These are phyloP conservation scores for Aechmea fasciata DNA, from an alignment of 176 grass and related monocot genomes.

Conservation along the genomic window DNA sequence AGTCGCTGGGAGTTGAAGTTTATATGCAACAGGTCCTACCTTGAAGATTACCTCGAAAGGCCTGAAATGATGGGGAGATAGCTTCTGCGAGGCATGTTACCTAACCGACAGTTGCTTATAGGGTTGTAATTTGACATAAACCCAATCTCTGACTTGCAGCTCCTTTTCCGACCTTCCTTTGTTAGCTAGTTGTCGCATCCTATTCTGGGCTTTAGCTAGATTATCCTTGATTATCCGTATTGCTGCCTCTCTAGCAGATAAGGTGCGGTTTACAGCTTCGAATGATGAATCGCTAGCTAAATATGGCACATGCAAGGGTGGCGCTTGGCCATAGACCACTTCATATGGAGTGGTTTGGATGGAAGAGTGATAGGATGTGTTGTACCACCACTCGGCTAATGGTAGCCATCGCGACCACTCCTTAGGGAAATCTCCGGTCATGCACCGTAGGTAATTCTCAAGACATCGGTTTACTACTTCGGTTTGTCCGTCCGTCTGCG, in stretches of 20 bases:
- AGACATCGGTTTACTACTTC: slow-evolving; percentile 10
- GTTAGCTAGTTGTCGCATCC: neutral
- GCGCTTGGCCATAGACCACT: neutral
- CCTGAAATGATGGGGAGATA: neutral
- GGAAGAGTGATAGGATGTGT: neutral
- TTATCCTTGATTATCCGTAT: neutral
- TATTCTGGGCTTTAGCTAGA: neutral
- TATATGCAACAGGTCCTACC: neutral
- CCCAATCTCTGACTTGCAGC: slow-evolving; percentile 1
- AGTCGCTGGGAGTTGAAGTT: neutral
- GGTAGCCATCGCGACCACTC: neutral
- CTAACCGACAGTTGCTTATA: neutral
- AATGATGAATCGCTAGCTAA: neutral
- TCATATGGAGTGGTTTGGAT: neutral
- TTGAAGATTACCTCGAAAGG: neutral
- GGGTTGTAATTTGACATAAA: slow-evolving; percentile 2
- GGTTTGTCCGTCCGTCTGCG: neutral
- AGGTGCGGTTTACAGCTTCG: neutral
- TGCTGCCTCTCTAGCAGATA: neutral
- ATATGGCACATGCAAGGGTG: neutral
- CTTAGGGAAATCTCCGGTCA: neutral
- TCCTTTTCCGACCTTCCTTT: neutral
- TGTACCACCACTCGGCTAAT: neutral
- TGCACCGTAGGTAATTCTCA: neutral
- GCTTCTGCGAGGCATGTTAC: neutral